Evolutionary conservation across 805 yeast genomes (phyloP), one percentile per base, ranked within the genome.

Genomic region (Starmerella kuoi): DNA sequence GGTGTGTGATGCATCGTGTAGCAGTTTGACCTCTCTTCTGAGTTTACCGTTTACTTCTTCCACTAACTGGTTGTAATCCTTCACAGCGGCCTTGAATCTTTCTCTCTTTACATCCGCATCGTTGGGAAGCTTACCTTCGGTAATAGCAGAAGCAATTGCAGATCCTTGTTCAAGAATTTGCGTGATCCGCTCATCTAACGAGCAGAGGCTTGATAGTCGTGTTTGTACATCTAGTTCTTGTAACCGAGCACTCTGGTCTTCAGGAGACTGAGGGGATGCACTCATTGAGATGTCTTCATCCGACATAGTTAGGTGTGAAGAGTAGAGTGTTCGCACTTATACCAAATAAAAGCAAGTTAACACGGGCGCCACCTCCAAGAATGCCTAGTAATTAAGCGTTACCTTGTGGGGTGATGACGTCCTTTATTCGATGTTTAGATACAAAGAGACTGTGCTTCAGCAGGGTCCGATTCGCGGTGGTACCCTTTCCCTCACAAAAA

Each of bases 11-110:
- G 60, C 60, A 6, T 50, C 52, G 59, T 81, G 86, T 59, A 80
- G 64, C 12, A 70, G 53, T 54, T 74, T 73, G 34, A 82, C 74
- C 52, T 82, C 94, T 37, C 70, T 67, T n/a, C 86, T 65, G 26
- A 82, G 59, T 35, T 67, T 67, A 14, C 73, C 68, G 2, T 86
- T 75, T 4, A 80, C 68, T 26, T 61, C 66, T 53, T 80, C 76
- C 3, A 82, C 59, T 35, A 72, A 69, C 7, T 58, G 60, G 55
- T 76, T 77, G 43, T 78, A 76, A 15, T 61, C 52, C 26, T 64
- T 59, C 2, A 76, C 64, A 25, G 73, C 69, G 0, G 49, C 42
- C 22, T 66, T 55, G 46, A 79, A 74, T 25, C 61, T 60, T 4
- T 61, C 55, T 44, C 67, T 64, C 14, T 61, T 51, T 19, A 52